These are phyloP conservation scores for Pseudomonodictys pantanalensis DNA, from an alignment of 495 filamentous ascomycete genomes.

Conservation along the genomic window DNA sequence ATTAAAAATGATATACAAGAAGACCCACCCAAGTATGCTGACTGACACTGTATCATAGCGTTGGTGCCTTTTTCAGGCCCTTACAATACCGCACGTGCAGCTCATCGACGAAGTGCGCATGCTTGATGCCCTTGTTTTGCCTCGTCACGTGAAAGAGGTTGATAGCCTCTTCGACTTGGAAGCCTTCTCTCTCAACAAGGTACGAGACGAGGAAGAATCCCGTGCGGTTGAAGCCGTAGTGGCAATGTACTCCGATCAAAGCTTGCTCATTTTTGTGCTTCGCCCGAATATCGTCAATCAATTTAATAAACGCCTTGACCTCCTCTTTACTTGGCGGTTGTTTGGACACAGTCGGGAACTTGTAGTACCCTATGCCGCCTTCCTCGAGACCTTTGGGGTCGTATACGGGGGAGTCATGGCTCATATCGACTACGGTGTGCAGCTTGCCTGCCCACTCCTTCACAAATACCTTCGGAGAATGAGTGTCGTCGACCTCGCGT, in stretches of 20 bases:
- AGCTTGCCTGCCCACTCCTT: constrained; percentile 63
- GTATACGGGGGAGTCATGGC: constrained; percentile 81
- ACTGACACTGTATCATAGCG: constrained; percentile 45
- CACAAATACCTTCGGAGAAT: constrained; percentile 73
- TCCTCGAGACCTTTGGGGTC: constrained; percentile 70
- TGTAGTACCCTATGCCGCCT: constrained; percentile 75
- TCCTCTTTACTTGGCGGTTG: constrained; percentile 78
- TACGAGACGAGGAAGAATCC: constrained; percentile 92
- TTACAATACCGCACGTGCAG: constrained; percentile 75
- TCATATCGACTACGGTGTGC: constrained; percentile 81
- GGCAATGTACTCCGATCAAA: constrained; percentile 82
- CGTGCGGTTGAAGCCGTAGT: constrained; percentile 91
- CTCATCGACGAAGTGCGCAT: constrained; percentile 84
- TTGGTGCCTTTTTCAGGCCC: constrained; percentile 54
- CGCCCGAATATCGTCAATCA: constrained; percentile 66
- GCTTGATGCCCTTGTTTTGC: constrained; percentile 81
- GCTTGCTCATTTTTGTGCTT: constrained; percentile 37
- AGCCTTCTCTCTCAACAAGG: constrained; percentile 76
- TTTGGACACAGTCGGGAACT: constrained; percentile 89
- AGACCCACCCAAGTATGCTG: too few species aligned
- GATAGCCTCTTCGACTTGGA: constrained; percentile 71
- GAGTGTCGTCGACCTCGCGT: constrained; percentile 77
- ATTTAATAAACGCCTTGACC: constrained; percentile 68
- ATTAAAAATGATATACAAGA: too few species aligned
- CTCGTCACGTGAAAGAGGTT: constrained; percentile 70